phyloP scores from a whole-genome alignment of 208 protist genomes.

The Leishmania mexicana region DNA sequence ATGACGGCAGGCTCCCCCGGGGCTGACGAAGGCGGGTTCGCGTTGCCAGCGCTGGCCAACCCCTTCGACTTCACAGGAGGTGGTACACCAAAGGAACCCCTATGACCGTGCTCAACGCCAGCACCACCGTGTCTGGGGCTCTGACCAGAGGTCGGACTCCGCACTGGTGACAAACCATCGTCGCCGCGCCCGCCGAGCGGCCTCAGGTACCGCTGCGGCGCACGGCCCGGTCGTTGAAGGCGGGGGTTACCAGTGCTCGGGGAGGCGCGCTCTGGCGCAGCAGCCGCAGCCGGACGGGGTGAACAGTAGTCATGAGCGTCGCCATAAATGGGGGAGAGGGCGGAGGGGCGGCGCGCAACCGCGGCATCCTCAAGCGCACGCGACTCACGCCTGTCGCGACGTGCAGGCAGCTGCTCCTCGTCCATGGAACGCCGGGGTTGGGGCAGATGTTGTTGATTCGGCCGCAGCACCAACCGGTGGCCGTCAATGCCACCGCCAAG shows the following conservation, averaged over 20 bases:
- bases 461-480: conserved; percentile 24
- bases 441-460: not conserved
- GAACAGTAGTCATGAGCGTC: conserved; percentile 15
- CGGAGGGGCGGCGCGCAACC: conserved; percentile 12
- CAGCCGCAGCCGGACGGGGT: conserved; percentile 2
- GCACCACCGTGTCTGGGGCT: conserved; percentile 16
- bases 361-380: conserved; percentile 4
- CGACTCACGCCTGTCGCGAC: not conserved
- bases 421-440: conserved; percentile 18
- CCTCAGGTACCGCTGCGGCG: conserved; percentile 26
- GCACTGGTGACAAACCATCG: conserved; percentile 4
- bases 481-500: conserved; percentile 19
- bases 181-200: conserved; percentile 22
- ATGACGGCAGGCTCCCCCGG: conserved; percentile 17
- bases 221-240: conserved; percentile 26
- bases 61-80: conserved; percentile 5
- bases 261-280: conserved; percentile 8
- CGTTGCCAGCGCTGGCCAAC: not conserved
- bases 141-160: conserved; percentile 6
- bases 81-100: conserved; percentile 6
- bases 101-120: not conserved
- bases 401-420: not conserved
- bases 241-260: conserved; percentile 11
- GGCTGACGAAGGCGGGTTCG: not conserved
- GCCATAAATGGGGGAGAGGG: conserved; percentile 19